Evolutionary conservation across 306 rosid genomes (phyloP).

Genomic region (Rosa multiflora): DNA sequence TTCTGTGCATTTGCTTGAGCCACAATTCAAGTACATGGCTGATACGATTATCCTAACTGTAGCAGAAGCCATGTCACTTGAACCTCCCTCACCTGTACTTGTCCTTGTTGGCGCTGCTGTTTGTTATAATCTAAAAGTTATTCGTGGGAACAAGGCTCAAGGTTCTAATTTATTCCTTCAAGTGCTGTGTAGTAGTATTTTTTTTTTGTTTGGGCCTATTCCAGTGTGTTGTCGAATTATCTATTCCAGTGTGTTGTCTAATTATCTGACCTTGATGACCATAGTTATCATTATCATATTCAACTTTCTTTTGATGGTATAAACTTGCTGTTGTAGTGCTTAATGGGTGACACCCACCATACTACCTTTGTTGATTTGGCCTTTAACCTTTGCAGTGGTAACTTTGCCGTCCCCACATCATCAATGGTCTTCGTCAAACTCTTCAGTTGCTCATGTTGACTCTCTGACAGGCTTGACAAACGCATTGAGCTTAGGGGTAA

Average conservation of each 20-base stretch:
- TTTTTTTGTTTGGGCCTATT: neutral
- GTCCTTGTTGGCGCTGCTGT: slow-evolving; percentile 77
- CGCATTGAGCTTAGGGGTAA: slow-evolving; percentile 68
- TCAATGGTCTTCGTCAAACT: slow-evolving; percentile 84
- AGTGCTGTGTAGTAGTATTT: slow-evolving; percentile 9
- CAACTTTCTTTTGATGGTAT: neutral
- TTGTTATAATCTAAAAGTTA: slow-evolving; percentile 70
- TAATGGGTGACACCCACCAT: neutral
- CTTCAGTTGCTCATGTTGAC: slow-evolving; percentile 74
- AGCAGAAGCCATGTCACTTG: slow-evolving; percentile 93
- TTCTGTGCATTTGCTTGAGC: slow-evolving; percentile 78
- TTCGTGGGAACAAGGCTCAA: slow-evolving; percentile 74
- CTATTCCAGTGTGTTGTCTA: slow-evolving; percentile 18
- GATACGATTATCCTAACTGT: slow-evolving; percentile 86
- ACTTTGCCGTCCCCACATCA: slow-evolving; percentile 84
- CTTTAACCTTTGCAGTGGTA: slow-evolving; percentile 63
- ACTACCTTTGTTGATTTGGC: slow-evolving; percentile 29
- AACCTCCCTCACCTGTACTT: slow-evolving; percentile 90
- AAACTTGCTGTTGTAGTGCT: neutral
- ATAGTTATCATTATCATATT: neutral
- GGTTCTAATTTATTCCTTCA: slow-evolving; percentile 43
- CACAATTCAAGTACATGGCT: slow-evolving; percentile 50
- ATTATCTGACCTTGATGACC: neutral
- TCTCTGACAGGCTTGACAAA: slow-evolving; percentile 55
- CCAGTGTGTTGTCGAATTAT: slow-evolving; percentile 22